Conservation (phyloP, 2,329 filamentous ascomycete species). For the Dendryphion nanum region DNA sequence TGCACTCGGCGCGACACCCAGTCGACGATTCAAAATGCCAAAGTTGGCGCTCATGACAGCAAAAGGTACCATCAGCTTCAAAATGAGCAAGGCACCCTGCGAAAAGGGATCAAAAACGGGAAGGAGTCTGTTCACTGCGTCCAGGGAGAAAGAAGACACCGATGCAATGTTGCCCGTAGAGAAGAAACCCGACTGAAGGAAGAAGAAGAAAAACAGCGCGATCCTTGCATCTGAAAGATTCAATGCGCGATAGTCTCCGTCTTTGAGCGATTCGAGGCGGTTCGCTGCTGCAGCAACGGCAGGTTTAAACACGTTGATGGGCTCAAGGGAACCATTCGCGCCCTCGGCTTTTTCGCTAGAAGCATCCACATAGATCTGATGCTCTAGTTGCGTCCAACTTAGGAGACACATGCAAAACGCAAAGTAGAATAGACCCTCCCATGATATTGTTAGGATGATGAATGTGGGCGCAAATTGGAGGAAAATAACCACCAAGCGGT, state of each 20-base stretch:
- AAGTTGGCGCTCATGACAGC: constrained; percentile 88
- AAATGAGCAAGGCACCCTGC: constrained; percentile 79
- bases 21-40: constrained; percentile 81
- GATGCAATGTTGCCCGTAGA: constrained; percentile 95
- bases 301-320: constrained; percentile 30
- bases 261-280: constrained; percentile 27
- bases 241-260: constrained; percentile 61
- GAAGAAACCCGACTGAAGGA: constrained; percentile 95
- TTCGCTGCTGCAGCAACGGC: constrained; percentile 40
- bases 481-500: constrained; percentile 85
- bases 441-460: constrained; percentile 94
- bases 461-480: constrained; percentile 90
- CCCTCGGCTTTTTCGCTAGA: constrained; percentile 5
- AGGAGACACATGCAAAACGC: constrained; percentile 80
- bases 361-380: constrained; percentile 62
- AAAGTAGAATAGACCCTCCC: constrained; percentile 94
- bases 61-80: constrained; percentile 93
- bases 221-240: constrained; percentile 82
- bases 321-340: constrained; percentile 14
- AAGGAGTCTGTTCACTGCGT: constrained; percentile 82
- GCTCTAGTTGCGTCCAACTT: constrained; percentile 89
- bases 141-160: constrained; percentile 87
- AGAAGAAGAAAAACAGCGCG: constrained; percentile 89
- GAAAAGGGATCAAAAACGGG: constrained; percentile 93
- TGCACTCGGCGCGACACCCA: constrained; percentile 82